Conservation (phyloP, 2,329 filamentous ascomycete species). For the Fusarium concolor region DNA sequence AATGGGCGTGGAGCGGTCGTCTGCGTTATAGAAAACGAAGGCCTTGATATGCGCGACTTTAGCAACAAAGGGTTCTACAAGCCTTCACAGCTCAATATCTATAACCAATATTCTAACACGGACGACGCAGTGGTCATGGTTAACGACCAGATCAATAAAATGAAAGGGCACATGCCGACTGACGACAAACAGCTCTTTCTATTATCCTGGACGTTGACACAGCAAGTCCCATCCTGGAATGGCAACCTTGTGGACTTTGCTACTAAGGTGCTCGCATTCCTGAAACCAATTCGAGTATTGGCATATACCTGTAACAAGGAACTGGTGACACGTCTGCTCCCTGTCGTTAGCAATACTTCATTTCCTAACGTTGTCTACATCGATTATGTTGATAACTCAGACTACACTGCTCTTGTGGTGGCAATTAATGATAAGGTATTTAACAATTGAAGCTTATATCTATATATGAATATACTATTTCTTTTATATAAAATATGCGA, state of each 20-base stretch:
- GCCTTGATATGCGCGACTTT: not conserved
- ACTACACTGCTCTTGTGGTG: not conserved
- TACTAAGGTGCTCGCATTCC: not conserved
- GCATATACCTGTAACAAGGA: conserved; percentile 2
- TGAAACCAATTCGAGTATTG: not conserved
- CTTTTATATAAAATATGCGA: not conserved
- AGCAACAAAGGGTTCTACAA: not conserved
- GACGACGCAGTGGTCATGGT: not conserved
- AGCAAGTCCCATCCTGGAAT: not conserved
- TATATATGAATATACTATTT: not conserved
- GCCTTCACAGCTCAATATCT: not conserved
- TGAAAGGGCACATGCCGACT: not conserved
- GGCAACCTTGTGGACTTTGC: not conserved
- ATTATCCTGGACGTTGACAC: not conserved
- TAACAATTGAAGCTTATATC: not conserved
- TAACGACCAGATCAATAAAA: not conserved
- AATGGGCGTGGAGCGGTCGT: not conserved
- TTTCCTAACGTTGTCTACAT: not conserved
- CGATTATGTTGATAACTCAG: not conserved
- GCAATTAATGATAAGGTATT: not conserved
- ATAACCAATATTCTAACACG: not conserved
- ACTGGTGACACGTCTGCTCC: not conserved
- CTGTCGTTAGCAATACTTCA: not conserved
- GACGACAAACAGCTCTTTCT: not conserved
- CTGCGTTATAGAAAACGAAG: not conserved